Percentiles rank a stretch among this genome's conserved stretches.
Conservation (phyloP, 148 eudicot genomes). For the Talinum fruticosum region DNA sequence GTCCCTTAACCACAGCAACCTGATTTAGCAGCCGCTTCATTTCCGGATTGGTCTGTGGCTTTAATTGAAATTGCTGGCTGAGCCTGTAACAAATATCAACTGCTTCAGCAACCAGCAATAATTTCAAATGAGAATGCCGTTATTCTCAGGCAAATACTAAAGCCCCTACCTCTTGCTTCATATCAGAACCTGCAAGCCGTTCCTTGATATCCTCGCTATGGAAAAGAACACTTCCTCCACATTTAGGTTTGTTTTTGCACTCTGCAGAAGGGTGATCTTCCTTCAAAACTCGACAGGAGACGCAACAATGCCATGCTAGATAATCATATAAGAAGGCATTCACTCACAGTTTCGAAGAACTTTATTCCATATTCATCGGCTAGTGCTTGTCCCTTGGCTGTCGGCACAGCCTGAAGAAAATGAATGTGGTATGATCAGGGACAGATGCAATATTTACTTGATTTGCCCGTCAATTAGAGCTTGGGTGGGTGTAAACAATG, state of each 20-base stretch:
- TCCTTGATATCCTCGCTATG: constrained; percentile 90
- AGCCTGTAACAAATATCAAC: constrained; percentile 39
- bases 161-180: constrained; percentile 60
- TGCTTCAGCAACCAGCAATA: background rate
- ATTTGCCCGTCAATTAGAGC: background rate
- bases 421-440: background rate
- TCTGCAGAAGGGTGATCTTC: constrained; percentile 37
- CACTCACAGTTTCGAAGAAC: constrained; percentile 92
- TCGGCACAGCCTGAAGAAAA: constrained; percentile 75
- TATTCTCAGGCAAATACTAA: background rate
- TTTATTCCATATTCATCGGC: constrained; percentile 96
- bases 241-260: constrained; percentile 90
- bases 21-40: constrained; percentile 57
- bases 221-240: constrained; percentile 95
- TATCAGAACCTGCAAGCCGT: constrained; percentile 81
- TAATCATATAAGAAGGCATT: background rate
- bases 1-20: constrained; percentile 64
- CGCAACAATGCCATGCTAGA: background rate
- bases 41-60: constrained; percentile 45
- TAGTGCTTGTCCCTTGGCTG: constrained; percentile 87
- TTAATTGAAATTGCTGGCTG: constrained; percentile 58
- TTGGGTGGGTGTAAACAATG: background rate
- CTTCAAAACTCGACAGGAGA: background rate
- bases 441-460: background rate
- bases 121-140: background rate